Percentiles rank a stretch among this genome's conserved stretches.
phyloP scores from a whole-genome alignment of 768 basidiomycete genomes.

The Tremella mesenterica region DNA sequence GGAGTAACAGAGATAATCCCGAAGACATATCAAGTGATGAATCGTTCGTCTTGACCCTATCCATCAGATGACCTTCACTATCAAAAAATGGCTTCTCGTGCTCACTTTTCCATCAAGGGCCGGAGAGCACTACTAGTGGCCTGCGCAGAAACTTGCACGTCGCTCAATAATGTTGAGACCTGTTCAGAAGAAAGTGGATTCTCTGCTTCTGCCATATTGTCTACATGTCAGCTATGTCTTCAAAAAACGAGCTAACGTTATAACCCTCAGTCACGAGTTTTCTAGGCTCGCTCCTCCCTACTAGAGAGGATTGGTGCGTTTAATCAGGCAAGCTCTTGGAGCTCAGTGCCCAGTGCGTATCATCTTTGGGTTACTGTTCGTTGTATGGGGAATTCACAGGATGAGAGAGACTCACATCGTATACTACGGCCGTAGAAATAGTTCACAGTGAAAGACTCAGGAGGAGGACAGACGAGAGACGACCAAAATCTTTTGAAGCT shows the following conservation, averaged over 20 bases:
- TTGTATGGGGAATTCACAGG: background rate
- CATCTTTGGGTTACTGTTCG: constrained; percentile 25
- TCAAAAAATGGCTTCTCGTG: background rate
- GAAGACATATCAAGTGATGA: constrained; percentile 25
- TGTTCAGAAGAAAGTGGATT: constrained; percentile 6
- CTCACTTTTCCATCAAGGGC: constrained; percentile 24
- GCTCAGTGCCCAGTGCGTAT: constrained; percentile 45
- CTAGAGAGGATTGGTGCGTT: constrained; percentile 29
- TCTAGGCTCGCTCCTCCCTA: constrained; percentile 45
- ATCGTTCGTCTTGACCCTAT: constrained; percentile 19
- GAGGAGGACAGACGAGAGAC: too few relatives aligned
- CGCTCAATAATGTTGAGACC: constrained; percentile 11
- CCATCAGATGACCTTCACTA: background rate
- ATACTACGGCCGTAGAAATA: too few relatives aligned
- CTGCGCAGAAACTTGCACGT: constrained; percentile 21
- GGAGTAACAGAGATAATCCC: constrained; percentile 82
- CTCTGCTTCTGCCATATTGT: constrained; percentile 3
- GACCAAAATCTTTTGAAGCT: too few relatives aligned
- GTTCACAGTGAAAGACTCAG: too few relatives aligned
- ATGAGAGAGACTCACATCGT: background rate
- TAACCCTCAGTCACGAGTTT: constrained; percentile 45
- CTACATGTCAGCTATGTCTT: background rate
- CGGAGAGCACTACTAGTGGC: constrained; percentile 23
- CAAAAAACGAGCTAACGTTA: background rate
- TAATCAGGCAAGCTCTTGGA: constrained; percentile 34